phyloP scores from a whole-genome alignment of 2,329 filamentous ascomycete genomes.

The Talaromyces marneffei region DNA sequence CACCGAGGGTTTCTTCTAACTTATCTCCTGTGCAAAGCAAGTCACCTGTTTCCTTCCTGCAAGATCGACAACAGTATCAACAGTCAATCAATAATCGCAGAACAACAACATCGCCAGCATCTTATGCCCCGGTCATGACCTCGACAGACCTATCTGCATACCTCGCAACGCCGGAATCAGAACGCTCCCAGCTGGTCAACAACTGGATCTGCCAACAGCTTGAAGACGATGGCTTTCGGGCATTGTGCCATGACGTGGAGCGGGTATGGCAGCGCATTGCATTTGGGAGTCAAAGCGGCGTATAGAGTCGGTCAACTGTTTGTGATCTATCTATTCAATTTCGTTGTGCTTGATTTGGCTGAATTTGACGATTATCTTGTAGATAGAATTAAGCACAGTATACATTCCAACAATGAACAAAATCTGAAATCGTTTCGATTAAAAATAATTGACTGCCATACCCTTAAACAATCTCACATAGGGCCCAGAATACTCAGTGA shows the following conservation, averaged over 20 bases:
- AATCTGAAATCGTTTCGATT: neutral
- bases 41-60: neutral
- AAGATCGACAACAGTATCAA: neutral
- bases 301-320: neutral
- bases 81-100: neutral
- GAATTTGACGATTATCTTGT: neutral
- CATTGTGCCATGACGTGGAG: conserved; percentile 38
- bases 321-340: neutral
- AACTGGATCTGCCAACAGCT: conserved; percentile 39
- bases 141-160: conserved; percentile 29
- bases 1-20: neutral
- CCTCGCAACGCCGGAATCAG: conserved; percentile 23
- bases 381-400: neutral
- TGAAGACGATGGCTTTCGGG: conserved; percentile 36
- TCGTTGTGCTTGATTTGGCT: neutral
- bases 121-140: neutral
- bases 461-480: neutral
- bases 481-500: neutral
- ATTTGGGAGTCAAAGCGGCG: conserved; percentile 25
- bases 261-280: conserved; percentile 37
- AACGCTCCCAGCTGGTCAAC: conserved; percentile 31
- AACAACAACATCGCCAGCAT: neutral
- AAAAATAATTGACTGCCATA: neutral
- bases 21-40: neutral
- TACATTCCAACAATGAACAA: neutral